Percentiles rank a stretch among this genome's conserved stretches.
Evolutionary conservation across 192 early-diverging fungal genomes (phyloP).

Genomic region (Coemansia sp.): DNA sequence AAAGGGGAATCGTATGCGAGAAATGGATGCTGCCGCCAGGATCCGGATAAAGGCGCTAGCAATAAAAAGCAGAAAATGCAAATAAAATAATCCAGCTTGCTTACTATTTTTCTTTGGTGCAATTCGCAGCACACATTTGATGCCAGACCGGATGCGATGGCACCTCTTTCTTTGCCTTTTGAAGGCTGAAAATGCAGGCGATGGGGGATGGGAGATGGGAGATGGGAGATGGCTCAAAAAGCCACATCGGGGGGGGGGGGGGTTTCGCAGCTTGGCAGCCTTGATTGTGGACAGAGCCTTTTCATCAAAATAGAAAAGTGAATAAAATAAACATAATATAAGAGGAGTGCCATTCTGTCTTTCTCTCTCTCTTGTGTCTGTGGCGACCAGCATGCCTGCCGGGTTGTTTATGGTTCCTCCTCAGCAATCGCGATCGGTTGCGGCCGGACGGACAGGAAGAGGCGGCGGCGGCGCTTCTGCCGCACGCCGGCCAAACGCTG

Average conservation of each 20-base stretch:
- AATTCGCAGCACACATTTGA: too few relatives aligned
- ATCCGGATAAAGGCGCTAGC: not conserved
- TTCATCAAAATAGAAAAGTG: too few relatives aligned
- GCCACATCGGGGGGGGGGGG: not conserved
- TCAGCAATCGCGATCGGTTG: conserved; percentile 1
- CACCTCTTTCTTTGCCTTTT: too few relatives aligned
- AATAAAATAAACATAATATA: too few relatives aligned
- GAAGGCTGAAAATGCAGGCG: too few relatives aligned
- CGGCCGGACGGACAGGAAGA: not conserved
- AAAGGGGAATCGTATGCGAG: too few relatives aligned
- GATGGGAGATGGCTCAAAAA: not conserved
- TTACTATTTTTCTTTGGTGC: too few relatives aligned
- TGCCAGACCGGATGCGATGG: too few relatives aligned
- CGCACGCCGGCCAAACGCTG: not conserved
- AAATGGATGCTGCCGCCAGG: not conserved
- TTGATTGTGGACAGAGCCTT: not conserved
- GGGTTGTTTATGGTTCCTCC: not conserved
- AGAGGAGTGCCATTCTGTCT: not conserved
- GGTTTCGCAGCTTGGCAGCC: too few relatives aligned
- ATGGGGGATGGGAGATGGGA: not conserved
- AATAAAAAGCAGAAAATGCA: too few relatives aligned
- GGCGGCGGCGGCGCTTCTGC: not conserved
- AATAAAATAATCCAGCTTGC: not conserved
- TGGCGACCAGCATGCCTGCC: not conserved
- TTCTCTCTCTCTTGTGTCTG: not conserved